phyloP scores from a whole-genome alignment of 2,329 filamentous ascomycete species.

The Aspergillus sp. region DNA sequence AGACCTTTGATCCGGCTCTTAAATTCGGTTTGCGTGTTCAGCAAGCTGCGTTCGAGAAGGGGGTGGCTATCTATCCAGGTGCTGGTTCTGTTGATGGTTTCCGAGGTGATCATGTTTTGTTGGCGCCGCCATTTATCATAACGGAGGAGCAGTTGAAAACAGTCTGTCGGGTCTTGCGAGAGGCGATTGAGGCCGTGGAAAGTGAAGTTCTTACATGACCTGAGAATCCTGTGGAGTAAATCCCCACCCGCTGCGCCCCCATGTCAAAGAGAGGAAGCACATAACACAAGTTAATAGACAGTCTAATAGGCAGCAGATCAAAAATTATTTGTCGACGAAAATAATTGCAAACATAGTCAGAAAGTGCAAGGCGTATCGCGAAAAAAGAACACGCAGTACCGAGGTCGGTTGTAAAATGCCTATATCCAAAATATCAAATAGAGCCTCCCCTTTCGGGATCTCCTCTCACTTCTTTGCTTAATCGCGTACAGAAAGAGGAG shows the following conservation, averaged over 20 bases:
- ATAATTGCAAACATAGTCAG: too few relatives aligned
- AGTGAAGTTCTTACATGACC: neutral
- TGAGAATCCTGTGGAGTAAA: neutral
- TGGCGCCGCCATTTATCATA: slow-evolving; percentile 1
- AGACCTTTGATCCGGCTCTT: neutral
- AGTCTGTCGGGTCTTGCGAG: neutral
- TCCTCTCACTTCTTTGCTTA: too few relatives aligned
- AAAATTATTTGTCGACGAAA: too few relatives aligned
- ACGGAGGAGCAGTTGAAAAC: neutral
- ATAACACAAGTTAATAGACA: too few relatives aligned
- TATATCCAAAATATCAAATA: too few relatives aligned
- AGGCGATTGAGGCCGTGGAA: neutral
- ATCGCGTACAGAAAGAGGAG: too few relatives aligned
- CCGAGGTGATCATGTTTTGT: neutral
- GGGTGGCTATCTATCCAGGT: neutral
- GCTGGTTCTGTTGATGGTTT: slow-evolving; percentile 1
- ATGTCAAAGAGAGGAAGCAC: too few relatives aligned
- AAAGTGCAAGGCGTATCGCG: too few relatives aligned
- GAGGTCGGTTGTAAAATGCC: too few relatives aligned
- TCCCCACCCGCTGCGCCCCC: neutral
- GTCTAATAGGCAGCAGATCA: too few relatives aligned
- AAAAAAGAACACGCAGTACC: too few relatives aligned
- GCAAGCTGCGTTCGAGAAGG: neutral
- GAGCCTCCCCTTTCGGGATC: too few relatives aligned
- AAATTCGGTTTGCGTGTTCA: neutral